phyloP scores from a whole-genome alignment of 2,329 filamentous ascomycete genomes.

The Aspergillus glaucus region DNA sequence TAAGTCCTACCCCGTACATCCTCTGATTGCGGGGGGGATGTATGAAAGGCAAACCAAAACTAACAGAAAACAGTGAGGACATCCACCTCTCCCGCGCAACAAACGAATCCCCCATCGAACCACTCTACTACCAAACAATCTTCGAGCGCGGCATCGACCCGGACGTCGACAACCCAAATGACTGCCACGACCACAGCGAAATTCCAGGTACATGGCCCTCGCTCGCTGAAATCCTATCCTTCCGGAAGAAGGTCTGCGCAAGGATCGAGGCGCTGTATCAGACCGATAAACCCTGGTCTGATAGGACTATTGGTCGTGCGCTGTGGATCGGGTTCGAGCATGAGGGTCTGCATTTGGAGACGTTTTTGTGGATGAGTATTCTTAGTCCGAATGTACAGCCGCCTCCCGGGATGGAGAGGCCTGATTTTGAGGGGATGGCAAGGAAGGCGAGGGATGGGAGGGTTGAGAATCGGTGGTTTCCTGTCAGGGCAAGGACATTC shows the following conservation, averaged over 20 bases:
- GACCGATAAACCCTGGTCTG: not conserved
- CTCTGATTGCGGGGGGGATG: not conserved
- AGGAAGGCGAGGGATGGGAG: not conserved
- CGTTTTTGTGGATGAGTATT: not conserved
- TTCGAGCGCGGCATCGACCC: not conserved
- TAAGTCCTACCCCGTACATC: not conserved
- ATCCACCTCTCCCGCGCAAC: not conserved
- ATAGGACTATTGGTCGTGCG: not conserved
- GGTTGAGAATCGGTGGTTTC: not conserved
- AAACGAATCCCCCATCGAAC: not conserved
- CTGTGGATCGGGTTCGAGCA: not conserved
- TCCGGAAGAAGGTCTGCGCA: not conserved
- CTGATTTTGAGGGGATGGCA: not conserved
- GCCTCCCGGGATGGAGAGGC: not conserved
- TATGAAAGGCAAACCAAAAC: not conserved
- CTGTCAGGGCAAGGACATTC: not conserved
- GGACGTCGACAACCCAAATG: not conserved
- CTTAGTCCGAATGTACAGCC: not conserved
- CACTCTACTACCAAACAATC: not conserved
- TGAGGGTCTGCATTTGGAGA: not conserved
- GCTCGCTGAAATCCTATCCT: not conserved
- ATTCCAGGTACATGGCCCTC: not conserved
- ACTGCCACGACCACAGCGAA: not conserved
- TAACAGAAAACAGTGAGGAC: not conserved
- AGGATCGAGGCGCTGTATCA: not conserved